A percentile compares a stretch with the other conserved stretches of the same genome.
These are phyloP conservation scores for Phytophthora fragariae DNA, from an alignment of 352 stramenopile genomes.

Conservation along the genomic window DNA sequence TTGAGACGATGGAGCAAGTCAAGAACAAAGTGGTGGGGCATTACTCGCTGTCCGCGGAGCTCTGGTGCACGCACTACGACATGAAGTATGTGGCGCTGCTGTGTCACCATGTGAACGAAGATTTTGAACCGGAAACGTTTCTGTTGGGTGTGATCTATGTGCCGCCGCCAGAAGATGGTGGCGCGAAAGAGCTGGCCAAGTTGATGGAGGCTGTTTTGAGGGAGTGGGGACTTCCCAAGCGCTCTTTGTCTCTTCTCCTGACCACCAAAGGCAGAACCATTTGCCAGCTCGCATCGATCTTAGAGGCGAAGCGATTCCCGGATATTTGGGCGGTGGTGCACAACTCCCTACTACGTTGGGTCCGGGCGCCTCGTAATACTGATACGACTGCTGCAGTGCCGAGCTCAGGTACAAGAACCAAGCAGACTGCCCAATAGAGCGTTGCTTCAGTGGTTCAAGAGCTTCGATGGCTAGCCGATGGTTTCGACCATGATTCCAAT, in stretches of 20 bases:
- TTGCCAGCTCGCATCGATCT: slow-evolving; percentile 5
- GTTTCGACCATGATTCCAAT: slow-evolving; percentile 5
- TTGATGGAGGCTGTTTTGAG: slow-evolving; percentile 4
- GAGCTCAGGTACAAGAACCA: background rate
- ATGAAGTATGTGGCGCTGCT: slow-evolving; percentile 18
- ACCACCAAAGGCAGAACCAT: slow-evolving; percentile 12
- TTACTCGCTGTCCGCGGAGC: slow-evolving; percentile 19
- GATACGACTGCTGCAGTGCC: background rate
- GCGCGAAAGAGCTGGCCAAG: slow-evolving; percentile 9
- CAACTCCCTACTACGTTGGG: background rate
- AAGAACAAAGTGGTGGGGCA: background rate
- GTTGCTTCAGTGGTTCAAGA: slow-evolving; percentile 5
- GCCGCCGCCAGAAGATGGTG: slow-evolving; percentile 6
- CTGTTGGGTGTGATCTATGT: slow-evolving; percentile 4
- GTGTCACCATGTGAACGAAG: slow-evolving; percentile 17
- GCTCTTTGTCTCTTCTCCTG: slow-evolving; percentile 16
- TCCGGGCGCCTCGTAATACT: background rate
- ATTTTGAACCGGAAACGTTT: slow-evolving; percentile 17
- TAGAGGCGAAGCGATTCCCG: slow-evolving; percentile 13
- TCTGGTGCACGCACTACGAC: slow-evolving; percentile 19
- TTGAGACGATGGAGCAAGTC: slow-evolving; percentile 9
- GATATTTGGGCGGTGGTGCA: slow-evolving; percentile 16
- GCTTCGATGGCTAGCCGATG: slow-evolving; percentile 3
- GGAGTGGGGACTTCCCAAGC: slow-evolving; percentile 5
- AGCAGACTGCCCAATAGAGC: slow-evolving; percentile 1